Evolutionary conservation across 169 alveolate species (phyloP).

Genomic region (Cryptosporidium viatorum): DNA sequence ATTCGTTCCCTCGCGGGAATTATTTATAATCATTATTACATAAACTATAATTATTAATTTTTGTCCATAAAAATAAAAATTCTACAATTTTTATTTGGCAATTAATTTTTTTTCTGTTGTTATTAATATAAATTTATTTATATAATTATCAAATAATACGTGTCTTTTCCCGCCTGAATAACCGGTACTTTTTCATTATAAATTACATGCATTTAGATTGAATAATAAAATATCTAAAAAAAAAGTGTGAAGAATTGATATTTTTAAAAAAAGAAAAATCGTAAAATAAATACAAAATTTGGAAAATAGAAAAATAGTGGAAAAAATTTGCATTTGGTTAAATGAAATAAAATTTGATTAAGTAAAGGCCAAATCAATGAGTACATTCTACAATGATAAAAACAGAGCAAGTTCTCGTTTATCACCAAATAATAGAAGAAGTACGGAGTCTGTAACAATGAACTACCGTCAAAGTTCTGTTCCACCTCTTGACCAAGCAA

Average conservation of each 20-base stretch:
- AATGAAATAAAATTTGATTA: constrained; percentile 7
- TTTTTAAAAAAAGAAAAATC: not conserved
- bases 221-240: constrained; percentile 31
- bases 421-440: constrained; percentile 42
- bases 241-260: constrained; percentile 24
- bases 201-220: constrained; percentile 59
- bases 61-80: not conserved
- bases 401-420: constrained; percentile 14
- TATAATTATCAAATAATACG: constrained; percentile 12
- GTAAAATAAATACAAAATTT: not conserved
- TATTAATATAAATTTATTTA: not conserved
- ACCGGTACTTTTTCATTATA: constrained; percentile 14
- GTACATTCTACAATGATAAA: constrained; percentile 24
- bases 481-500: constrained; percentile 46
- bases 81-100: not conserved
- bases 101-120: not conserved
- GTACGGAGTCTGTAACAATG: constrained; percentile 20
- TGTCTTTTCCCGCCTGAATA: constrained; percentile 61
- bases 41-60: not conserved
- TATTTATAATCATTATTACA: too few relatives aligned
- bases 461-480: constrained; percentile 53
- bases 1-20: too few relatives aligned
- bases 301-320: not conserved
- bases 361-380: constrained; percentile 14
- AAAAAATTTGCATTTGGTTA: not conserved